These are phyloP conservation scores for Silene vulgaris DNA, from an alignment of 179 eudicot genomes.

Conservation along the genomic window DNA sequence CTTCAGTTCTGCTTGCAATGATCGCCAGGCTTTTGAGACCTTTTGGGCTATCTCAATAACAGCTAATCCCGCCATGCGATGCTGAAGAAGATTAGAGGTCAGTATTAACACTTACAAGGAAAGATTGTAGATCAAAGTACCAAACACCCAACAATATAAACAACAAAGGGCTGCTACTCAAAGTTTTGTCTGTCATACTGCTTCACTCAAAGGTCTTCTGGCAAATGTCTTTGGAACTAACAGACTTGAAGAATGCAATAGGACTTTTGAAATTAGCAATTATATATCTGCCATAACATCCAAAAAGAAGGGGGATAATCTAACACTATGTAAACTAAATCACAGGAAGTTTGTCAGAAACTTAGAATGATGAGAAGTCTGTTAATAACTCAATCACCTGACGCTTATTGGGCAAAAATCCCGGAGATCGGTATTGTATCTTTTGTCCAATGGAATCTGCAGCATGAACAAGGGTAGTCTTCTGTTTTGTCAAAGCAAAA, in stretches of 20 bases:
- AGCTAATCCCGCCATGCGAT: slow-evolving; percentile 99
- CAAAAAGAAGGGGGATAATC: slow-evolving; percentile 1
- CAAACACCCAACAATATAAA: background rate
- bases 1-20: slow-evolving; percentile 72
- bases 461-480: slow-evolving; percentile 63
- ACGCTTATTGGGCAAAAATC: slow-evolving; percentile 80
- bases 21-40: slow-evolving; percentile 89
- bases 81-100: slow-evolving; percentile 44
- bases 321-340: background rate
- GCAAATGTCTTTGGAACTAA: background rate
- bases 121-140: slow-evolving; percentile 7
- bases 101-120: slow-evolving; percentile 4
- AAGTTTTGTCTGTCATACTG: slow-evolving; percentile 8
- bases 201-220: background rate
- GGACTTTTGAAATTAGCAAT: background rate
- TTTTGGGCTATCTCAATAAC: slow-evolving; percentile 96
- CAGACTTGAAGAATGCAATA: background rate
- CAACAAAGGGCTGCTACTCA: slow-evolving; percentile 10
- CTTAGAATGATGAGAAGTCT: background rate
- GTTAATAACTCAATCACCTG: slow-evolving; percentile 50
- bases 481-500: slow-evolving; percentile 73
- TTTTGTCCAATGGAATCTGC: slow-evolving; percentile 82
- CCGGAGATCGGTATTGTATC: slow-evolving; percentile 82
- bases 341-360: background rate
- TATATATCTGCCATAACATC: background rate